phyloP scores from a whole-genome alignment of 1,284 basidiomycete species.

The Amylostereum areolatum region DNA sequence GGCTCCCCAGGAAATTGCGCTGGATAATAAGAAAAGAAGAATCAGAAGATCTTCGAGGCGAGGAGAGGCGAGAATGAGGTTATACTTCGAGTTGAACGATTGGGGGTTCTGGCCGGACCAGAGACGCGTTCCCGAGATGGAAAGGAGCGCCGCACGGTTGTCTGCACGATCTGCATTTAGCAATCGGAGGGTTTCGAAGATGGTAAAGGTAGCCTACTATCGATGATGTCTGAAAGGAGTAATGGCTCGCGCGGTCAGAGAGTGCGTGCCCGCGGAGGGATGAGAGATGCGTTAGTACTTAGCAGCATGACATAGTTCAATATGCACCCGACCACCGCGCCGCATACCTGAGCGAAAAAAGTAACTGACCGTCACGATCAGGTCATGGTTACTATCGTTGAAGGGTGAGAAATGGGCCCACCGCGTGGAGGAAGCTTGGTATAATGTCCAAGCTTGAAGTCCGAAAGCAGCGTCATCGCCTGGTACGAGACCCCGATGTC shows the following conservation, averaged over 20 bases:
- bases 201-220: conserved; percentile 14
- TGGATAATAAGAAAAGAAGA: conserved; percentile 9
- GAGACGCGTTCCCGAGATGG: conserved; percentile 36
- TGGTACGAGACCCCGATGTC: too few relatives aligned
- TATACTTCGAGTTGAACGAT: conserved; percentile 35
- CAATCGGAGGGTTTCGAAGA: conserved; percentile 16
- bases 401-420: conserved; percentile 11
- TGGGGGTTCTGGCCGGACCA: conserved; percentile 43
- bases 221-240: background rate
- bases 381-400: too few relatives aligned
- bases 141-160: conserved; percentile 31
- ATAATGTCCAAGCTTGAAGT: conserved; percentile 45
- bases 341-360: conserved; percentile 43
- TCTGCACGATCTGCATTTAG: conserved; percentile 2
- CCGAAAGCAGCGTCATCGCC: conserved; percentile 30
- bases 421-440: conserved; percentile 42
- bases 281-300: too few relatives aligned
- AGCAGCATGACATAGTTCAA: conserved; percentile 37
- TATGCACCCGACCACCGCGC: conserved; percentile 41
- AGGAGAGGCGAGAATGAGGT: conserved; percentile 14
- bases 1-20: conserved; percentile 53
- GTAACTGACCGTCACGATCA: conserved; percentile 33
- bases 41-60: conserved; percentile 1
- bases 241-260: too few relatives aligned
- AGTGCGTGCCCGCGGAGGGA: too few relatives aligned